Base-by-base conservation (phyloP, 1,284 basidiomycete species). In the Tilletia indica region DNA sequence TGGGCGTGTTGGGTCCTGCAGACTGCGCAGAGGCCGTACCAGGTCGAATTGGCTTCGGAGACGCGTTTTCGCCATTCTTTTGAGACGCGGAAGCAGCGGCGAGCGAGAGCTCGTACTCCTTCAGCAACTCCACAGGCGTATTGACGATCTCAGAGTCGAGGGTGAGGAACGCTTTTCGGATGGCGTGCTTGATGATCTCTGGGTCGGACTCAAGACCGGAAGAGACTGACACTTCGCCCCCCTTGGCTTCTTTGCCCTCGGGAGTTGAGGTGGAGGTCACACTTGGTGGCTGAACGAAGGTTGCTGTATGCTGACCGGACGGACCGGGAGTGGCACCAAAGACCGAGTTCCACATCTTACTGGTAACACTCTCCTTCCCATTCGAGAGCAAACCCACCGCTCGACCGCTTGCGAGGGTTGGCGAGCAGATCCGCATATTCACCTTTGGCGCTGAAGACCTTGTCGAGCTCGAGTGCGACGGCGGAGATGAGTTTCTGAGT, bases 401-500 rank as follows among this genome's bases (percentile, higher is more conserved):
- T 85, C 68, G 63, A 85, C 56, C 78, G 77, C 42, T 45, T 45
- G 14, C 42, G 42, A 45, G 42, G 14, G 42, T 45, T 8, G 36
- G 78, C 82, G 6, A 34, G 12, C 54, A 83, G 76, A 54, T 82
- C 70, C 16, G 74, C 80, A 68, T 83, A 83, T 64, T 82, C 81
- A 51, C 80, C 82, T 8, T 80, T 78, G 64, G 82, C 86, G n/a
- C 85, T 82, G 75, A 87, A 85, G 16, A 87, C 82, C 25, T 84
- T 85, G 56, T 86, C 85, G 38, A 99, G 88, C 80, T 96, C 91
- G 67, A 93, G 87, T 0, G 91, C 89, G 67, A 97, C 90, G 12
- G 92, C 91, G 45, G 93, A 92, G 74, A 98, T 92, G 72, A 99
- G 89, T 72, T 92, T 89, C 69, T 91, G 90, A 1, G 92, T 91